phyloP scores from a whole-genome alignment of 2,329 filamentous ascomycete species.

The Aspergillus spinulosporus region DNA sequence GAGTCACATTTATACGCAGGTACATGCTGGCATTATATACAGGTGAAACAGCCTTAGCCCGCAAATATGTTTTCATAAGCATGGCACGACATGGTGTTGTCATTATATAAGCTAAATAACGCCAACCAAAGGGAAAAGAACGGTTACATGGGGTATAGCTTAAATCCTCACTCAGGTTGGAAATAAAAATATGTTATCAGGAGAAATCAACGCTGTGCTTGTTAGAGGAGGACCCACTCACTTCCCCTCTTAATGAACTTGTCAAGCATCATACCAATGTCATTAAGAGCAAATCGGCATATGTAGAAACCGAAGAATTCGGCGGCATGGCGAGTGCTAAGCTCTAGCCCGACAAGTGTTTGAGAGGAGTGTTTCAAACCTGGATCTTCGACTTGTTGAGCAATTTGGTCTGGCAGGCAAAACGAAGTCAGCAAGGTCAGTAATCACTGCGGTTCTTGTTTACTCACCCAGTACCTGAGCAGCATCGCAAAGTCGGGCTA shows the following conservation, averaged over 20 bases:
- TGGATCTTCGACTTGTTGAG: slow-evolving; percentile 92
- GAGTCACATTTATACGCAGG: too few species aligned
- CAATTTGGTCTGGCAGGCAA: slow-evolving; percentile 74
- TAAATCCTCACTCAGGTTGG: neutral
- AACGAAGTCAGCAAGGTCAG: slow-evolving; percentile 17
- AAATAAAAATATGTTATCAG: neutral
- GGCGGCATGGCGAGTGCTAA: slow-evolving; percentile 87
- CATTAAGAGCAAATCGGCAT: slow-evolving; percentile 88
- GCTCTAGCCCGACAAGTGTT: slow-evolving; percentile 91
- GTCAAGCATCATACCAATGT: slow-evolving; percentile 81
- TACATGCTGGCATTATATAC: neutral
- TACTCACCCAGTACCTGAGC: slow-evolving; percentile 81
- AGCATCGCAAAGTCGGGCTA: slow-evolving; percentile 89
- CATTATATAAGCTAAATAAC: neutral
- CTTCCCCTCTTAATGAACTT: slow-evolving; percentile 96
- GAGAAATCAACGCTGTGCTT: neutral
- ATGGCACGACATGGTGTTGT: neutral
- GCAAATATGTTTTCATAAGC: neutral
- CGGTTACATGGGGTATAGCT: neutral
- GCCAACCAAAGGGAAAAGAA: neutral
- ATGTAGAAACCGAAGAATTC: slow-evolving; percentile 98
- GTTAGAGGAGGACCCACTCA: slow-evolving; percentile 77
- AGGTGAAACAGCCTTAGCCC: neutral
- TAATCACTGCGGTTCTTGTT: neutral
- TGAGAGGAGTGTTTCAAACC: slow-evolving; percentile 87